Conservation (phyloP, 2,329 filamentous ascomycete species). For the Trichothecium sympodiale region DNA sequence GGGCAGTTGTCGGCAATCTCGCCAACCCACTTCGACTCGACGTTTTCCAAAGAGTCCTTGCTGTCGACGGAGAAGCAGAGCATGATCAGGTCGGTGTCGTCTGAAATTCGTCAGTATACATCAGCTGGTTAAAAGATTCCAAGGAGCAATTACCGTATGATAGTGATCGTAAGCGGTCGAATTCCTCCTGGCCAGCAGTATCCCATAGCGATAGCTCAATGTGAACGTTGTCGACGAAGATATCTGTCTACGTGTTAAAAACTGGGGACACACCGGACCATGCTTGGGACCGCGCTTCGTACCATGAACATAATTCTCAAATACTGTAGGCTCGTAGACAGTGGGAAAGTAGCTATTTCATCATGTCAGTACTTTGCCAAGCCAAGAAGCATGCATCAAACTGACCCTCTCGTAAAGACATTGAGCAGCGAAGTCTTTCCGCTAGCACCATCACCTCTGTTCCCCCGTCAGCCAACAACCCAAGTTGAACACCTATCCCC, state of each 20-base stretch:
- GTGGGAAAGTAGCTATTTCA: conserved; percentile 77
- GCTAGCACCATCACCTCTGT: conserved; percentile 85
- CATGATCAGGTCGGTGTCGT: conserved; percentile 96
- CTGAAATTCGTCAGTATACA: conserved; percentile 17
- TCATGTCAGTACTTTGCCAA: conserved; percentile 7
- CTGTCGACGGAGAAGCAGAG: conserved; percentile 98
- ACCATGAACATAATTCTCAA: conserved; percentile 99
- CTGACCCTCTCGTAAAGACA: conserved; percentile 93
- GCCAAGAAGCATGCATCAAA: conserved; percentile 9
- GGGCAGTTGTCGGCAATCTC: conserved; percentile 98
- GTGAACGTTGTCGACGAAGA: conserved; percentile 94
- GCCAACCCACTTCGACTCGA: conserved; percentile 95
- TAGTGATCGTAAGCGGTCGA: conserved; percentile 86
- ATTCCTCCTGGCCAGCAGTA: conserved; percentile 97
- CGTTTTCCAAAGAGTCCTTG: conserved; percentile 93
- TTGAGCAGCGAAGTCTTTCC: conserved; percentile 96
- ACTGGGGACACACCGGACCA: background rate
- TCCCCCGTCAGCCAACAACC: conserved; percentile 5
- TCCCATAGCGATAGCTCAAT: conserved; percentile 98
- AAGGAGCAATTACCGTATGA: conserved; percentile 58
- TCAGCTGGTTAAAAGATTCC: background rate
- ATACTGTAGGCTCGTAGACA: conserved; percentile 96
- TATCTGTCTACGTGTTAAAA: conserved; percentile 47
- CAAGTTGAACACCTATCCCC: background rate
- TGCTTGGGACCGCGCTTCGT: conserved; percentile 17